Conservation (phyloP, 2,329 filamentous ascomycete species). For the Talaromyces amestolkiae region DNA sequence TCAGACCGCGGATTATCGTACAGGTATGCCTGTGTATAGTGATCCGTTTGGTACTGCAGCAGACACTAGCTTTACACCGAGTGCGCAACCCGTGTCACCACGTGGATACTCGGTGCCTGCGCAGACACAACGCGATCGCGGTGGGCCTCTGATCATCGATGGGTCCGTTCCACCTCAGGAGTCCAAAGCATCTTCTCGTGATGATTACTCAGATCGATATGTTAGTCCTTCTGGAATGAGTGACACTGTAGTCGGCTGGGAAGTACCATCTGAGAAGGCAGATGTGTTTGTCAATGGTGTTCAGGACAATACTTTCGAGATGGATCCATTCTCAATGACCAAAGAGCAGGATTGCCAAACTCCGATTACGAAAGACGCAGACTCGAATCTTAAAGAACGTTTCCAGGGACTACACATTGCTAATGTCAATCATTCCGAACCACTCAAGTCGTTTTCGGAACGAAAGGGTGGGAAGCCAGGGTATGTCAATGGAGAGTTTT, state of each 20-base stretch:
- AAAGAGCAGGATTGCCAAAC: conserved; percentile 29
- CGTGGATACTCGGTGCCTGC: conserved; percentile 26
- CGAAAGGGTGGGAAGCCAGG: conserved; percentile 27
- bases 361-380: conserved; percentile 6
- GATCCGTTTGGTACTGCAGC: conserved; percentile 27
- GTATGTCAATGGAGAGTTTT: conserved; percentile 11
- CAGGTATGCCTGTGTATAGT: conserved; percentile 25
- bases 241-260: conserved; percentile 15
- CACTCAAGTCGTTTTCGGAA: conserved; percentile 27
- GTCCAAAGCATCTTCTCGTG: conserved; percentile 23
- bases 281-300: conserved; percentile 19
- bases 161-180: conserved; percentile 45
- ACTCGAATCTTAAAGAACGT: conserved; percentile 34
- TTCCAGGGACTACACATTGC: conserved; percentile 40
- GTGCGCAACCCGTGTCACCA: conserved; percentile 23
- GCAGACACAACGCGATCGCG: conserved; percentile 31
- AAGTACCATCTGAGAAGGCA: conserved; percentile 11
- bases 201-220: conserved; percentile 35
- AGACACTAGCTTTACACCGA: conserved; percentile 27
- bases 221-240: conserved; percentile 4
- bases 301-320: conserved; percentile 38
- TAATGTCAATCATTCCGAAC: conserved; percentile 24
- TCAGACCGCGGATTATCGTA: conserved; percentile 35
- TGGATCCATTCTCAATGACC: conserved; percentile 32
- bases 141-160: conserved; percentile 48